Conservation (phyloP, 2,329 filamentous ascomycete species). For the Bretziella fagacearum region DNA sequence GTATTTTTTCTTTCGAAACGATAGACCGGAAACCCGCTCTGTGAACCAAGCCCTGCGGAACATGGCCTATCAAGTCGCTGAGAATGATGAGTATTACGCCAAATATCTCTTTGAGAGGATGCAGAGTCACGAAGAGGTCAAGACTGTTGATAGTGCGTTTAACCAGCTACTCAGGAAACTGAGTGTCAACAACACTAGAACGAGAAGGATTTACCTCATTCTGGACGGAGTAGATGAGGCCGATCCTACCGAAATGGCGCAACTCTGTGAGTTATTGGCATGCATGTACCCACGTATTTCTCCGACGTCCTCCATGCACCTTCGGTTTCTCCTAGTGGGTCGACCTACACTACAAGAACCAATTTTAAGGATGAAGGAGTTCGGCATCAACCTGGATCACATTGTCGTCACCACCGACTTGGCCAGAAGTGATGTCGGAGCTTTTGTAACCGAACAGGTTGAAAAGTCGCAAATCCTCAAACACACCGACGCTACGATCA, state of each 20-base stretch:
- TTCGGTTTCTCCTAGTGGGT: conserved; percentile 27
- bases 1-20: conserved; percentile 33
- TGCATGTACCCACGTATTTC: conserved; percentile 13
- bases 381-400: conserved; percentile 22
- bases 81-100: conserved; percentile 28
- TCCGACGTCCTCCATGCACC: conserved; percentile 5
- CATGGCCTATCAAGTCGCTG: conserved; percentile 30
- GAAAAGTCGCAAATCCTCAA: conserved; percentile 24
- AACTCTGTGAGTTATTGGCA: conserved; percentile 20
- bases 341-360: conserved; percentile 27
- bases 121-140: conserved; percentile 25
- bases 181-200: conserved; percentile 21
- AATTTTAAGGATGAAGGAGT: conserved; percentile 23
- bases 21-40: conserved; percentile 29
- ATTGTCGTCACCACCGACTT: conserved; percentile 28
- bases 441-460: conserved; percentile 27
- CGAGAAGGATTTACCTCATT: conserved; percentile 26
- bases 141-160: conserved; percentile 28
- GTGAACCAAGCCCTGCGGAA: conserved; percentile 29
- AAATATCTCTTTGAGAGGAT: conserved; percentile 24
- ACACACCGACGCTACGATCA: conserved; percentile 21
- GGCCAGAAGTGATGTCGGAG: conserved; percentile 26
- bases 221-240: conserved; percentile 32
- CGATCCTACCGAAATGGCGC: conserved; percentile 22
- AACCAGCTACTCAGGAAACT: conserved; percentile 26